A percentile compares a stretch with the other conserved stretches of the same genome.
phyloP scores from a whole-genome alignment of 23 red algal species.

The Gracilaria gracilis region DNA sequence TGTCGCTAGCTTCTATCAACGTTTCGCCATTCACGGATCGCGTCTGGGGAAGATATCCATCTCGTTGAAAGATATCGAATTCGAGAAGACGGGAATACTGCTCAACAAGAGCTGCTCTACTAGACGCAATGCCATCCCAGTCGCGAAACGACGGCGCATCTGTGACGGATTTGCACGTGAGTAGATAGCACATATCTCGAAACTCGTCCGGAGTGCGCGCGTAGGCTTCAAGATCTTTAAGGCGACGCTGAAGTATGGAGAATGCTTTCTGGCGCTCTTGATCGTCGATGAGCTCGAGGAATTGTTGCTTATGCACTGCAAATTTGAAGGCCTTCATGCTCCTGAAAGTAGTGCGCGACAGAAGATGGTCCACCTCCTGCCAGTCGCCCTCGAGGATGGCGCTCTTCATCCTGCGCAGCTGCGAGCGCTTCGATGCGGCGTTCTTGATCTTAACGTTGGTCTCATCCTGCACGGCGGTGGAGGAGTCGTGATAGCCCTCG shows the following conservation, averaged over 20 bases:
- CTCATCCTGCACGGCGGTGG: constrained; percentile 82
- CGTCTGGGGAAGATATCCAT: constrained; percentile 12
- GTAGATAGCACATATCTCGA: constrained; percentile 95
- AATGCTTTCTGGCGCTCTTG: constrained; percentile 95
- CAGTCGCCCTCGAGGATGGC: constrained; percentile 97
- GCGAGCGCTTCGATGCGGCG: constrained; percentile 66
- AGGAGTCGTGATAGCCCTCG: constrained; percentile 80
- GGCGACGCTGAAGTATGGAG: constrained; percentile 81
- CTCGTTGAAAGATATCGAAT: constrained; percentile 66
- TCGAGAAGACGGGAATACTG: constrained; percentile 92
- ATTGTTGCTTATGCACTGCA: constrained; percentile 91
- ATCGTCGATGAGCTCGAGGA: constrained; percentile 93
- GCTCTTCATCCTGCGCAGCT: constrained; percentile 81
- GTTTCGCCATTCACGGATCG: constrained; percentile 21
- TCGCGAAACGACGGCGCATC: constrained; percentile 86
- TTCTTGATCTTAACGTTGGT: constrained; percentile 82
- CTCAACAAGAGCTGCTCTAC: constrained; percentile 81
- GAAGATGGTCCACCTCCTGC: constrained; percentile 91
- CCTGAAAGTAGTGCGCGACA: constrained; percentile 79
- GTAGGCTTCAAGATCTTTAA: constrained; percentile 95
- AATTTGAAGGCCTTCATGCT: constrained; percentile 91
- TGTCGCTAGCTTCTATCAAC: constrained; percentile 33
- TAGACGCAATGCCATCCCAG: constrained; percentile 83
- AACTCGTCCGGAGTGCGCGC: constrained; percentile 84
- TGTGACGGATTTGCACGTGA: constrained; percentile 96